Percentiles rank a stretch among this genome's conserved stretches.
Evolutionary conservation across 148 eudicot genomes (phyloP).

Genomic region (Silene latifolia): DNA sequence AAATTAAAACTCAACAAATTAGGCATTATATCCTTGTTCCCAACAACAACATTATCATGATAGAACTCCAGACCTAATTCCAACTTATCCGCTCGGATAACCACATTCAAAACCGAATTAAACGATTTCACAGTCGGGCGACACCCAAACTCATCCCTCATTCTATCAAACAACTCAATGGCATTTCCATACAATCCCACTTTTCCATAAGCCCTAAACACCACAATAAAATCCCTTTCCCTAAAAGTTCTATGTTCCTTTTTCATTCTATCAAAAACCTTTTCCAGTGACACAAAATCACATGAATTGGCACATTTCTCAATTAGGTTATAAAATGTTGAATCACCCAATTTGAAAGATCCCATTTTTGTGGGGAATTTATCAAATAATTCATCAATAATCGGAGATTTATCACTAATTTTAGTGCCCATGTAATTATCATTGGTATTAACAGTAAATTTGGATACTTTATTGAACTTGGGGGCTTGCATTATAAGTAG

Average conservation of each 20-base stretch:
- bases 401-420: constrained; percentile 21
- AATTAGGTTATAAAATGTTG: constrained; percentile 65
- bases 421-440: not conserved
- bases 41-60: constrained; percentile 36
- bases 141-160: constrained; percentile 63
- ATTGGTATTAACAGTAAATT: constrained; percentile 12
- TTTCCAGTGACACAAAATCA: constrained; percentile 56
- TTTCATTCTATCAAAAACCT: constrained; percentile 63
- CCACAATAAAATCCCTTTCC: constrained; percentile 55
- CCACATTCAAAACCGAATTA: constrained; percentile 67
- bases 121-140: constrained; percentile 64
- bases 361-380: constrained; percentile 41
- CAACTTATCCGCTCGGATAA: constrained; percentile 47
- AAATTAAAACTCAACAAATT: constrained; percentile 75
- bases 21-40: constrained; percentile 32
- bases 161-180: constrained; percentile 56
- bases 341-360: constrained; percentile 66
- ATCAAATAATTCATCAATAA: constrained; percentile 40
- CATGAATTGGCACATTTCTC: constrained; percentile 48
- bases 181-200: constrained; percentile 49
- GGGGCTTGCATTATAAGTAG: not conserved
- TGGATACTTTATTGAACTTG: constrained; percentile 7
- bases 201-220: constrained; percentile 72
- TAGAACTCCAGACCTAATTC: constrained; percentile 57
- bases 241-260: constrained; percentile 51